A percentile compares a stretch with the other conserved stretches of the same genome.
phyloP scores from a whole-genome alignment of 1,284 basidiomycete species.

The Coniophora puteana region DNA sequence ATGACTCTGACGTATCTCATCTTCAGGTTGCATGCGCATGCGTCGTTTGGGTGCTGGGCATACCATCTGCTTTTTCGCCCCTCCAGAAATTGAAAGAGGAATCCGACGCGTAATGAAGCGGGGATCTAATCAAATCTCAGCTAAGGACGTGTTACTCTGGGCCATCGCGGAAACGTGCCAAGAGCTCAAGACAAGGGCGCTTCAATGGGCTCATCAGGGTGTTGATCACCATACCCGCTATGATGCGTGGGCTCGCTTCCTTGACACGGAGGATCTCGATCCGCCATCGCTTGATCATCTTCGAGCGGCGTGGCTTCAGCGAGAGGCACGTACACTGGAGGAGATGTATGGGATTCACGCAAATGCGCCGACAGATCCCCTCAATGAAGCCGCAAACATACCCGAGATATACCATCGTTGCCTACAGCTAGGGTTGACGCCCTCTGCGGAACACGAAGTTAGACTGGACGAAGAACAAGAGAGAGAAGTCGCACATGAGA shows the following conservation, averaged over 20 bases:
- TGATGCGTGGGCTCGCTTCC: slow-evolving; percentile 4
- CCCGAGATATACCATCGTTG: slow-evolving; percentile 26
- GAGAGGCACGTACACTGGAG: slow-evolving; percentile 36
- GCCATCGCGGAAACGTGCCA: slow-evolving; percentile 24
- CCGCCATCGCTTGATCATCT: too few relatives aligned
- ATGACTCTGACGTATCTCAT: too few relatives aligned
- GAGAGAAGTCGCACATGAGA: slow-evolving; percentile 41
- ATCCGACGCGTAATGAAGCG: slow-evolving; percentile 16
- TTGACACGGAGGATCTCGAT: slow-evolving; percentile 5
- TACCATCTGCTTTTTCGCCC: slow-evolving; percentile 29
- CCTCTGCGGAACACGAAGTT: too few relatives aligned
- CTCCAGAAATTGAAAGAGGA: slow-evolving; percentile 21
- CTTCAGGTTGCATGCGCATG: slow-evolving; percentile 36
- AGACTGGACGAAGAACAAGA: slow-evolving; percentile 51
- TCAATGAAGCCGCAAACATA: slow-evolving; percentile 1
- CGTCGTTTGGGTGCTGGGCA: slow-evolving; percentile 29
- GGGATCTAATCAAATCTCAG: too few relatives aligned
- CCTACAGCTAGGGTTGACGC: slow-evolving; percentile 22
- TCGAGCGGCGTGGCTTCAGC: slow-evolving; percentile 35
- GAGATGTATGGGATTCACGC: too few relatives aligned
- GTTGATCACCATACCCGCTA: slow-evolving; percentile 14
- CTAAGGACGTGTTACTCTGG: slow-evolving; percentile 23
- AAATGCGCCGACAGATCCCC: slow-evolving; percentile 3
- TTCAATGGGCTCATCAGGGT: slow-evolving; percentile 29
- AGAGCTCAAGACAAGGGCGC: slow-evolving; percentile 20